Percentiles rank a stretch among this genome's conserved stretches.
Conservation (phyloP, 1,139 yeast species). For the Zygoascus meyerae region DNA sequence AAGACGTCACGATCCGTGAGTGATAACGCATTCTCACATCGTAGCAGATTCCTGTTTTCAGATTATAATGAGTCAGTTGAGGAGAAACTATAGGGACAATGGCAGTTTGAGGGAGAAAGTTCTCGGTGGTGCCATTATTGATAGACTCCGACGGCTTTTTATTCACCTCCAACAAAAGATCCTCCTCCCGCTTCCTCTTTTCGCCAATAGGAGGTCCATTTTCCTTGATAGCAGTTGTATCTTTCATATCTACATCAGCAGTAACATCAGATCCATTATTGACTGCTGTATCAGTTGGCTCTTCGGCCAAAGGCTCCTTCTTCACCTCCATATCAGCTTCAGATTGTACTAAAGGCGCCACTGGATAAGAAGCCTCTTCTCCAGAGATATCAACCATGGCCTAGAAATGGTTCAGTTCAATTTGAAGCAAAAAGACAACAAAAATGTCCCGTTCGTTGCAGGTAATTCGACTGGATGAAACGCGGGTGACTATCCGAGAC, state of each 20-base stretch:
- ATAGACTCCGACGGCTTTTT: background rate
- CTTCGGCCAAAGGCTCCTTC: no score
- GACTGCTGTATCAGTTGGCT: no score
- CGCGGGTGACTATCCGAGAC: no score
- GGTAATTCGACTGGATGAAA: no score
- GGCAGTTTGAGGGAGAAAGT: constrained; percentile 3
- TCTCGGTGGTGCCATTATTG: background rate
- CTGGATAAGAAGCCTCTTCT: no score
- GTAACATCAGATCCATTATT: no score
- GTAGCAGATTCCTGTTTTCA: constrained; percentile 90
- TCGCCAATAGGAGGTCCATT: background rate
- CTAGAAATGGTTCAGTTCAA: no score
- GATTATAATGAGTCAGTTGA: constrained; percentile 56
- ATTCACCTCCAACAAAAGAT: background rate
- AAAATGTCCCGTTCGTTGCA: no score
- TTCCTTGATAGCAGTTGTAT: background rate
- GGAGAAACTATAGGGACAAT: constrained; percentile 33
- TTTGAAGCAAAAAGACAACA: no score
- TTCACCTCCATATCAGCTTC: no score
- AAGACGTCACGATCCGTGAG: constrained; percentile 87
- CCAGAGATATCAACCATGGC: no score
- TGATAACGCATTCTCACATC: constrained; percentile 98
- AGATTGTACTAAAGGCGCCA: no score
- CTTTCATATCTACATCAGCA: background rate
- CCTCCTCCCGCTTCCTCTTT: constrained; percentile 2